phyloP scores from a whole-genome alignment of 176 grass and related monocot genomes.

The Bothriochloa decipiens region DNA sequence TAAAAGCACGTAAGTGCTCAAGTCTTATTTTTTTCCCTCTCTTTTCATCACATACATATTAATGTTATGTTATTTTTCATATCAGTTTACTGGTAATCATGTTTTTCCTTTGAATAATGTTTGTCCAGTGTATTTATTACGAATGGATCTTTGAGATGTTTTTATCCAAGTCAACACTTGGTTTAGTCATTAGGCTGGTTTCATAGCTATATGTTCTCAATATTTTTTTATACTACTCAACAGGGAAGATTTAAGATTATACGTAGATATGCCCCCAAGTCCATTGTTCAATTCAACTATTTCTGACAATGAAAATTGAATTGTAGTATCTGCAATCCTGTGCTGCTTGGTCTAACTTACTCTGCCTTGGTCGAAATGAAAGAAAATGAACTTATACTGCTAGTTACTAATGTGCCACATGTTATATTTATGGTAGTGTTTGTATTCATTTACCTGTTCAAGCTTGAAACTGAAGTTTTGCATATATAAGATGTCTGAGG shows the following conservation, averaged over 20 bases:
- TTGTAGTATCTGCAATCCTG: not conserved
- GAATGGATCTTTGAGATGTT: not conserved
- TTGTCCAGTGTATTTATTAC: not conserved
- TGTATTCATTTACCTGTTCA: not conserved
- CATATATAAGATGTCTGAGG: not conserved
- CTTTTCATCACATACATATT: not conserved
- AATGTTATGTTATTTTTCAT: not conserved
- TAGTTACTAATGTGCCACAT: not conserved
- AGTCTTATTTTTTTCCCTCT: not conserved
- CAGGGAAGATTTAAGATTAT: not conserved
- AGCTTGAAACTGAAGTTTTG: constrained; percentile 10
- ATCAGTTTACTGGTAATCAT: not conserved
- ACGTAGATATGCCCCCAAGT: not conserved
- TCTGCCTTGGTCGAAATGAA: not conserved
- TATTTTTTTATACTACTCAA: not conserved
- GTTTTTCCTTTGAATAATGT: not conserved
- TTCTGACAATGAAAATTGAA: constrained; percentile 14
- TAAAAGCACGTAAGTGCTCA: constrained; percentile 35
- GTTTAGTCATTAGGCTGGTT: constrained; percentile 8
- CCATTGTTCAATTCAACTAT: not conserved
- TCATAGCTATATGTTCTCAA: not conserved
- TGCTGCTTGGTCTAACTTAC: not conserved
- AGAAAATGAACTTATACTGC: constrained; percentile 1
- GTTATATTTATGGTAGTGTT: not conserved
- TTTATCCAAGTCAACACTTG: not conserved